Conservation (phyloP, 768 basidiomycete species). For the Macrocybe gigantea region DNA sequence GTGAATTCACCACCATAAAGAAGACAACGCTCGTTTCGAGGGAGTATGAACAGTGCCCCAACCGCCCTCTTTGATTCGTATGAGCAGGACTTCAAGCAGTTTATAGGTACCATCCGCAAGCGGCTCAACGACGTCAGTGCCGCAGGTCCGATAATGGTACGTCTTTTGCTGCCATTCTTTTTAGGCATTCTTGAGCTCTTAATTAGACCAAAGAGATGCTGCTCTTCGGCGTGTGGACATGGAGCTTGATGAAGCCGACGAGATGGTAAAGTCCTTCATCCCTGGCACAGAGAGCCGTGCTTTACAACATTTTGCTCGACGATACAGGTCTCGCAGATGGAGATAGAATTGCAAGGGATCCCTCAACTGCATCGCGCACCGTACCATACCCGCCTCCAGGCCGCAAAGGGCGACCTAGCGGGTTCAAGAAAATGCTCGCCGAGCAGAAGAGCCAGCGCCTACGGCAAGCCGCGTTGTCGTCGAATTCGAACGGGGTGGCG, state of each 20-base stretch:
- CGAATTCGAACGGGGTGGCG: conserved; percentile 27
- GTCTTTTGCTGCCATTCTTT: not conserved
- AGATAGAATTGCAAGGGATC: conserved; percentile 94
- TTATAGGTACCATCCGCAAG: conserved; percentile 65
- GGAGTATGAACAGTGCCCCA: conserved; percentile 73
- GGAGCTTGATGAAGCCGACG: conserved; percentile 97
- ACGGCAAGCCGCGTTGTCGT: conserved; percentile 73
- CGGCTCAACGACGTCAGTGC: conserved; percentile 63
- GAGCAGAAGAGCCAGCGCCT: conserved; percentile 66
- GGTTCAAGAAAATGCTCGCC: conserved; percentile 77
- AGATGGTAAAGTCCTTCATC: conserved; percentile 58
- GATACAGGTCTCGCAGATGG: conserved; percentile 93
- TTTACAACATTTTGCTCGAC: not conserved
- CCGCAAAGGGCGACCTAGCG: conserved; percentile 69
- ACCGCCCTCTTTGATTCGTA: conserved; percentile 88
- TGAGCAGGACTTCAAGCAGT: conserved; percentile 86
- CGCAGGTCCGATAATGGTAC: conserved; percentile 5
- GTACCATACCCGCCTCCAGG: conserved; percentile 70
- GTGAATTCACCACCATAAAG: too few species aligned
- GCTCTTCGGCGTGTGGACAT: conserved; percentile 81
- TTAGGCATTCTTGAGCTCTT: not conserved
- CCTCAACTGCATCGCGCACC: conserved; percentile 76
- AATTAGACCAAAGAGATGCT: conserved; percentile 74
- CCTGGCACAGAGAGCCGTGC: not conserved
- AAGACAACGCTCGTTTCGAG: too few species aligned